Evolutionary conservation across 192 early-diverging fungal species (phyloP), one percentile per base, ranked within the genome.

Genomic region (Umbelopsis sp.): DNA sequence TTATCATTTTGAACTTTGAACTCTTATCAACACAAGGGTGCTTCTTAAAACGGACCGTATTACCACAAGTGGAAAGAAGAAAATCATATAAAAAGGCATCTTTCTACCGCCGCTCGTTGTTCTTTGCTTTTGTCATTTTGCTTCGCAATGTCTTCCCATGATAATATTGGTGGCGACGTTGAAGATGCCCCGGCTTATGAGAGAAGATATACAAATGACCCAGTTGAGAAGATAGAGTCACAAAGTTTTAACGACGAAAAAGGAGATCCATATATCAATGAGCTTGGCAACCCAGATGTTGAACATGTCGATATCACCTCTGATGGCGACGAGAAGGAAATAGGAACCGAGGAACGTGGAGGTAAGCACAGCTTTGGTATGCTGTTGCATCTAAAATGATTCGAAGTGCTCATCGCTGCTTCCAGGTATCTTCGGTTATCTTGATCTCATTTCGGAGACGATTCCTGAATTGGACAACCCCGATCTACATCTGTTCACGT

Each of bases 381-480:
- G 1, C 18, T 18, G 1, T 37, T 18, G 3, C 1, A 23, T 25
- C 33, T 15, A 1, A 21, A 9, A 5, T 25, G 6, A 15, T 61
- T 21, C 55, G 5, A 13, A 51, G 7, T 51, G 4, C 20, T 51
- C 50, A 20, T 51, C 0, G 5, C 23, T 6, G 7, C 50, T 20
- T 61, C 1, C 48, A 61, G 55, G 55, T 20, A 61, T 61, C 22
- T 61, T 61, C 55, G 23, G 27, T 18, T 61, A 61, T 18, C 55
- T 61, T 2, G 55, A 61, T 21, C 33, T 61, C 27, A 61, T 61
- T 16, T 18, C 23, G 8, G 22, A 20, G 10, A 61, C 55, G 9
- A 61, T 61, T 61, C 55, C 55, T 16, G 55, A 61, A 16, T 18
- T 61, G 15, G 55, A 61, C 20, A 25, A 61, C 22, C 55, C 55